Base-by-base conservation (phyloP, 2,329 filamentous ascomycete genomes). In the Colletotrichum orchidophilum region DNA sequence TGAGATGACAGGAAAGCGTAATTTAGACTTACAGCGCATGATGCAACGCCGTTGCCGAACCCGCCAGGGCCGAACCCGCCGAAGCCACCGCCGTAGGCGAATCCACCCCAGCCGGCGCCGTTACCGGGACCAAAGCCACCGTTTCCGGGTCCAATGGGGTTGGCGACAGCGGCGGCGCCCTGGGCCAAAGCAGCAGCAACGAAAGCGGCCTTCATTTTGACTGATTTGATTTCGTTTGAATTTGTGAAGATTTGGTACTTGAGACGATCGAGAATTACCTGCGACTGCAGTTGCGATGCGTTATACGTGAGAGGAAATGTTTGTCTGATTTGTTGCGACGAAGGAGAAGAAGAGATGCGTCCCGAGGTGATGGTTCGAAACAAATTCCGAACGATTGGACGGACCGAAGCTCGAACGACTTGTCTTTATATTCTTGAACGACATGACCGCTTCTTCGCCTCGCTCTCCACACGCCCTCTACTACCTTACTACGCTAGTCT, bases 191-290 rank as follows among this genome's bases (percentile, higher is more conserved):
- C 70, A 26, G 60, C 66, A 65, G 70, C 66, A 26, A 72, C 31
- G 15, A 70, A 35, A 49, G 70, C 27, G n/a, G 70, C 54, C 70
- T 70, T 72, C 70, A 72, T 72, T 42, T 71, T 68, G 67, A 4
- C 12, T 26, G 33, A 1, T 33, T n/a, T 39, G 15, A 18, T 13
- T 13, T 50, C 13, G 57, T 31, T 18, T 46, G 1, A 31, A 13
- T 29, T 13, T 55, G 11, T 57, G 2, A n/a, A 33, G 3, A 3
- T 12, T 58, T 24, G 42, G 9, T 49, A 15, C 29, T 26, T 18
- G 26, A 33, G 31, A 18, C 6, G 15, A 2, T n/a, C n/a, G n/a
- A 21, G n/a, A n/a, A n/a, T 21, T 12, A 18, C 29, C 42, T 62
- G 39, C 39, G 39, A 15, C 39, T 50, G 60, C n/a, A 58, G 31